Percentiles rank a stretch among this genome's conserved stretches.
These are phyloP conservation scores for Geosmithia flava DNA, from an alignment of 2,329 filamentous ascomycete genomes.

Conservation along the genomic window DNA sequence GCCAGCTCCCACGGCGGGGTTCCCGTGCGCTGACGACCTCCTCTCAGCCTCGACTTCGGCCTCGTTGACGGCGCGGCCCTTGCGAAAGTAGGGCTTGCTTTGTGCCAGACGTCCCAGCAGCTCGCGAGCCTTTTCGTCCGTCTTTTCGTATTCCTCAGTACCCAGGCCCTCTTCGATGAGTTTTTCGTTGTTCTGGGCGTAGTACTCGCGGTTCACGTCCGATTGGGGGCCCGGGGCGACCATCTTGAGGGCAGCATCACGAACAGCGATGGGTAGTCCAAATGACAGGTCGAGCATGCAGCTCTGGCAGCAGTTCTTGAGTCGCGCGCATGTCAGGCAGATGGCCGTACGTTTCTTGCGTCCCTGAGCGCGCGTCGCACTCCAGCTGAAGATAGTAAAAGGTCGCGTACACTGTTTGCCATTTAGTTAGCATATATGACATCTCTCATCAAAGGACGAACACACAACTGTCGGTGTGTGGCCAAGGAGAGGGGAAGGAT, in stretches of 20 bases:
- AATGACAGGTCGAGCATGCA: constrained; percentile 98
- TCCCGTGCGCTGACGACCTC: constrained; percentile 23
- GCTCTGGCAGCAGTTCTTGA: constrained; percentile 98
- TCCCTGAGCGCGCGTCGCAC: constrained; percentile 73
- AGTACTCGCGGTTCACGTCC: constrained; percentile 92
- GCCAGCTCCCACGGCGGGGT: constrained; percentile 40
- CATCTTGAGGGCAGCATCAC: constrained; percentile 96
- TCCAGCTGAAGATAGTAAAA: constrained; percentile 94
- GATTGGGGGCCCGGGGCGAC: constrained; percentile 86
- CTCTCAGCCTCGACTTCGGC: constrained; percentile 20
- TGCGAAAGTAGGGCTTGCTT: constrained; percentile 92
- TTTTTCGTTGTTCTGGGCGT: constrained; percentile 92
- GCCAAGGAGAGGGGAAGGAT: background rate
- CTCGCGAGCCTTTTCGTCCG: constrained; percentile 91
- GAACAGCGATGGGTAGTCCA: constrained; percentile 84
- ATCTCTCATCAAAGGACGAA: constrained; percentile 3
- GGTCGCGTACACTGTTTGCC: constrained; percentile 63
- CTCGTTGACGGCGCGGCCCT: constrained; percentile 64
- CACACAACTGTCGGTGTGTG: no score
- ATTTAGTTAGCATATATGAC: background rate
- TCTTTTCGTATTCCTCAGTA: constrained; percentile 88
- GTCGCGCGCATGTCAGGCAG: constrained; percentile 87
- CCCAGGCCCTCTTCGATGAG: constrained; percentile 86
- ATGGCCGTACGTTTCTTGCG: constrained; percentile 91
- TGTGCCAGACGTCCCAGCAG: constrained; percentile 72